Evolutionary conservation across 2,329 filamentous ascomycete genomes (phyloP), one percentile per base, ranked within the genome.

Genomic region (Exophiala lecanii-corni): DNA sequence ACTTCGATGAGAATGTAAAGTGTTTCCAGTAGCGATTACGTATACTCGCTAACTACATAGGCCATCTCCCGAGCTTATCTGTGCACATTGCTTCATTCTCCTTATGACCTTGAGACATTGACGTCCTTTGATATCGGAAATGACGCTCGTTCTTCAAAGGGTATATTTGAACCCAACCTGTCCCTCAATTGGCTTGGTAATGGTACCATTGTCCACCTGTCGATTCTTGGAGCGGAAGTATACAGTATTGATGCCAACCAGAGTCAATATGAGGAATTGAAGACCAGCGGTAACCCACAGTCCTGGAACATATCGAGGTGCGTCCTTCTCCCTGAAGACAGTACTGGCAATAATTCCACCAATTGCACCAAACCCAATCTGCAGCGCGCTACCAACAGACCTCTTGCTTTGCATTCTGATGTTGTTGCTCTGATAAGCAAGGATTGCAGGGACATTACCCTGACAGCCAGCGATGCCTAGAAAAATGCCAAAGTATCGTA

Each of bases 341-440:
- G 51, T 50, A 7, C 47, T 51, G 3, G 48, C 56, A 10, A 50
- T 39, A n/a, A 57, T 51, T 19, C 56, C 56, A 33, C 53, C 43
- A 38, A 56, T 39, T 18, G 51, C 45, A 36, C 62, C 62, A 19
- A 63, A 52, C 4, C 61, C 60, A 17, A 74, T 67, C 63, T 71
- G 70, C 47, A 78, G 65, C 31, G 38, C 45, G 45, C 43, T 35
- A 36, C 49, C 23, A 32, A 55, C 34, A 30, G 48, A 31, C 36
- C 59, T 48, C 36, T 58, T 60, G 45, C 53, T 57, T 38, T 60
- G 55, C 5, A 51, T 47, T 9, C 56, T 53, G 36, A 61, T 58
- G 34, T 64, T 61, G 45, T 60, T 63, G 9, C 57, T 52, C 46
- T 59, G 33, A 32, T 61, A 62, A 6, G 61, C 55, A 39, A 63